Base-by-base conservation (phyloP, 2,329 filamentous ascomycete genomes). In the Davidsoniella australis region DNA sequence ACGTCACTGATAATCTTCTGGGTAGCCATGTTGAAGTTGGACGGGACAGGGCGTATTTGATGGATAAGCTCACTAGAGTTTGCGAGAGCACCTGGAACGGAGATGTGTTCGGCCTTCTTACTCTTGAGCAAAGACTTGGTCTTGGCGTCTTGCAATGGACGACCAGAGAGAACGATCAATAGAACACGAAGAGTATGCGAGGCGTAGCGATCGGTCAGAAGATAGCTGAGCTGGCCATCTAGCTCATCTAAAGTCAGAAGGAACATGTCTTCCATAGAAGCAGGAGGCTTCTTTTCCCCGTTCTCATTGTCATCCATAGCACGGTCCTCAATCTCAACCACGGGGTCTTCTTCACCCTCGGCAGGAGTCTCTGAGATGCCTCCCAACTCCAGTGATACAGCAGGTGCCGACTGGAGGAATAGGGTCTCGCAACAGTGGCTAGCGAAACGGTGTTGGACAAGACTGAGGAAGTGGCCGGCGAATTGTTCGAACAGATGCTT, bases 381-480 rank as follows among this genome's bases (percentile, higher is more conserved):
- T 55, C 61, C 71, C 62, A 85, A 64, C 63, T 94, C 88, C 54
- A 80, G 70, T 12, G 82, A 82, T 37, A 94, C 83, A 9, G 82
- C 67, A 1, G 84, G 81, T 0, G 88, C 88, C 1, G 85, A 82
- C 55, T 84, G 78, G 45, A 88, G 70, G 63, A 98, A 96, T 29
- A 98, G 72, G 23, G 85, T 85, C 66, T 98, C 91, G 62, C 88
- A 95, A 66, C 89, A 96, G 68, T 98, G 91, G 53, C 88, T 94
- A 4, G 91, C 91, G 59, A 98, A 98, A 16, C 91, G 82, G 66
- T 98, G 91, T 62, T 93, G 88, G 47, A 95, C 80, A 24, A 98
- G 74, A 58, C 88, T 82, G 52, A 89, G 69, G 64, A 96, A 94
- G 64, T 96, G 85, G 33, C 82, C 80, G 17, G 72, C 79, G 62